Evolutionary conservation across 2,329 filamentous ascomycete genomes (phyloP).

Genomic region (Fusarium hainanense): DNA sequence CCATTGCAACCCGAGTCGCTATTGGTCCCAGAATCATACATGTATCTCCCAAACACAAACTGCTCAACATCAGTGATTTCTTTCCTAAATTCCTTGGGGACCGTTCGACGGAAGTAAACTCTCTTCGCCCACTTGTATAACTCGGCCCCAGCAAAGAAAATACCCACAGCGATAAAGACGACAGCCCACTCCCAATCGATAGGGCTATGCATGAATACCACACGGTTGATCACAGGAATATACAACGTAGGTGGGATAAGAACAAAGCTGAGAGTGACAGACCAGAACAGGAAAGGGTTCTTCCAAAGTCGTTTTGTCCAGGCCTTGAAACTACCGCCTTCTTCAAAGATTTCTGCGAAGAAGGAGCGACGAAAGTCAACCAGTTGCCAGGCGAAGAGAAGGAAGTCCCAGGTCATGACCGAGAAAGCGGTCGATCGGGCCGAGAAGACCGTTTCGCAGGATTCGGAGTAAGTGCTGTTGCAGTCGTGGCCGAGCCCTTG

Average conservation of each 20-base stretch:
- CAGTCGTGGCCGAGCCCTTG: conserved; percentile 69
- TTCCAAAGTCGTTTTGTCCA: conserved; percentile 67
- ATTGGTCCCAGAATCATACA: conserved; percentile 17
- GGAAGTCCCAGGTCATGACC: conserved; percentile 74
- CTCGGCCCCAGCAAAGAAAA: conserved; percentile 75
- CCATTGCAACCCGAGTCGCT: conserved; percentile 24
- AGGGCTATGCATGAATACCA: conserved; percentile 72
- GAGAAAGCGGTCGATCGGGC: conserved; percentile 75
- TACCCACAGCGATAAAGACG: conserved; percentile 67
- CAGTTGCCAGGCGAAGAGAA: conserved; percentile 77
- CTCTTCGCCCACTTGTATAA: conserved; percentile 76
- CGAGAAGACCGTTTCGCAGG: conserved; percentile 69
- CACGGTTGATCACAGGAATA: conserved; percentile 73
- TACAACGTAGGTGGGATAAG: conserved; percentile 71
- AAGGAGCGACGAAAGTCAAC: conserved; percentile 73
- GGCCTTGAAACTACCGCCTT: conserved; percentile 56
- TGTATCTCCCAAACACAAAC: conserved; percentile 33
- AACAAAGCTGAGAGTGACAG: conserved; percentile 64
- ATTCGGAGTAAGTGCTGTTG: conserved; percentile 62
- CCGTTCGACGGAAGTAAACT: conserved; percentile 57
- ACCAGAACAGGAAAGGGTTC: conserved; percentile 65
- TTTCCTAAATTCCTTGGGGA: conserved; percentile 38
- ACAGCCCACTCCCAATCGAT: conserved; percentile 78
- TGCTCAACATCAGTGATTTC: conserved; percentile 40
- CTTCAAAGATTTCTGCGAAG: conserved; percentile 67